Evolutionary conservation across 768 basidiomycete genomes (phyloP).

Genomic region (Mycena rebaudengoi): DNA sequence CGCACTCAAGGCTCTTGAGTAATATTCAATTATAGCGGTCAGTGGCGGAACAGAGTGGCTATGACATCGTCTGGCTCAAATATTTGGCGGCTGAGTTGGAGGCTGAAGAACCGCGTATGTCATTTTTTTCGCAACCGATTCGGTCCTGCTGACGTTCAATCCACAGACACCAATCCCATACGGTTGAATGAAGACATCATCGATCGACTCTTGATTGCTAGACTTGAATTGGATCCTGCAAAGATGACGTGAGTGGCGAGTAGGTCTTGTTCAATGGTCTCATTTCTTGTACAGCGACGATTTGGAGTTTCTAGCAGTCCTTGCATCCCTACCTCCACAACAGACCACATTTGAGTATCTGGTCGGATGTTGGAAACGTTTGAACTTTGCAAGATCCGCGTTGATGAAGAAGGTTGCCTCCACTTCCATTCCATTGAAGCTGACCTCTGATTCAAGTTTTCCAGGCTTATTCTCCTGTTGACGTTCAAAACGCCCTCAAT

Average conservation of each 20-base stretch:
- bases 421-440: not conserved
- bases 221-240: conserved; percentile 82
- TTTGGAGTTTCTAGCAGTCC: conserved; percentile 74
- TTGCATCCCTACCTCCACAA: conserved; percentile 78
- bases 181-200: conserved; percentile 64
- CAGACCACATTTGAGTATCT: conserved; percentile 92
- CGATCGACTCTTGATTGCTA: conserved; percentile 84
- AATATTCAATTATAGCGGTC: conserved; percentile 51
- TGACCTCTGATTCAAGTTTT: not conserved
- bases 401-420: conserved; percentile 70
- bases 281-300: conserved; percentile 63
- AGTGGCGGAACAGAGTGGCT: conserved; percentile 65
- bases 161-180: conserved; percentile 43
- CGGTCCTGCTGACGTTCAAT: conserved; percentile 8
- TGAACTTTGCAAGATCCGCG: conserved; percentile 61
- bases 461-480: conserved; percentile 69
- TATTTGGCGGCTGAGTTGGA: conserved; percentile 71
- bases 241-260: conserved; percentile 66
- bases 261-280: conserved; percentile 11
- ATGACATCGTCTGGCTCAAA: conserved; percentile 87
- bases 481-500: conserved; percentile 65
- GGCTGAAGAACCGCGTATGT: conserved; percentile 57
- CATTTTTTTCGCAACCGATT: not conserved
- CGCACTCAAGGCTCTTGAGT: not conserved
- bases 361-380: conserved; percentile 91